Evolutionary conservation across 441 rosid genomes (phyloP), one percentile per base, ranked within the genome.

Genomic region (Euphorbia celastroides): DNA sequence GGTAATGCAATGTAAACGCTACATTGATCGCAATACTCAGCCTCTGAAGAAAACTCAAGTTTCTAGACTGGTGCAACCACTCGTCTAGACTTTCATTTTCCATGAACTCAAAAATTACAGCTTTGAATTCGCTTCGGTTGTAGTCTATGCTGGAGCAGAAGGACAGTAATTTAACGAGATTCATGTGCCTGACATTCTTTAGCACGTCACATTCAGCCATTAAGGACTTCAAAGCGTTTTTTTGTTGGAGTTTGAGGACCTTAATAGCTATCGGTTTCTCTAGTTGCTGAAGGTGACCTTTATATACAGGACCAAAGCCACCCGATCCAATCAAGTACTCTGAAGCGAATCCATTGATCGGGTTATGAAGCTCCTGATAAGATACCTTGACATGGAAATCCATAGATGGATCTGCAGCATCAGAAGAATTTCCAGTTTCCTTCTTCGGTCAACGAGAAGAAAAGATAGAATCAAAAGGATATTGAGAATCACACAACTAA

Each of bases 311-410:
- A 10, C 78, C 78, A 66, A 65, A 75, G 38, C 66, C 61, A 0
- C 81, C 81, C 0, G 12, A 61, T 16, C 79, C 83, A 38, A 75
- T 52, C 60, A 77, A 41, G 23, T 80, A 44, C 2, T 31, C 16
- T 2, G 72, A 44, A 10, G 78, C 64, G 61, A 75, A 80, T 4
- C 76, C 74, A 48, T 48, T 51, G 0, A 78, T 75, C 6, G 78
- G 81, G 13, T 26, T 52, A 4, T 9, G 20, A 3, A 75, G 74
- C 16, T n/a, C 62, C 41, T 14, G 17, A 10, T 70, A 77, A 25
- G 79, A 67, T 12, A 75, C 59, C 56, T 44, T 51, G 7, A 27
- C 23, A 42, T 5, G 23, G 13, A 1, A 19, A n/a, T 57, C 22
- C 54, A 41, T 55, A 38, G 41, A 26, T 38, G 38, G 57, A 27